A percentile compares a stretch with the other conserved stretches of the same genome.
Evolutionary conservation across 2,329 filamentous ascomycete species (phyloP).

Genomic region (Stachybotrys chlorohalonatus): DNA sequence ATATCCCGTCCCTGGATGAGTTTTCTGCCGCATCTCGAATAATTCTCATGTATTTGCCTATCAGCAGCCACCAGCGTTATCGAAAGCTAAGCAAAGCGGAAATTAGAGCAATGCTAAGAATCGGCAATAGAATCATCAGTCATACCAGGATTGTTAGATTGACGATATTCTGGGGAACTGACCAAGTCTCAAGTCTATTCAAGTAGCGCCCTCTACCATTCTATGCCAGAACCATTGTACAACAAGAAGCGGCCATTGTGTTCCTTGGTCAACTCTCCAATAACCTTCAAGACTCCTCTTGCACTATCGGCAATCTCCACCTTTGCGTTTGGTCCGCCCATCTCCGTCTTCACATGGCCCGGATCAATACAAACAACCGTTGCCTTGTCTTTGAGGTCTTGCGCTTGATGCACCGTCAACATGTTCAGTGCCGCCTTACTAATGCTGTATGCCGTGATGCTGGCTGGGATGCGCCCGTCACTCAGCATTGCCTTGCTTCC

Average conservation of each 20-base stretch:
- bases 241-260: neutral
- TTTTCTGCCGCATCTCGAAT: too few species aligned
- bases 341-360: neutral
- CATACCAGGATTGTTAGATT: too few species aligned
- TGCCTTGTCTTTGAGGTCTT: neutral
- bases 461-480: neutral
- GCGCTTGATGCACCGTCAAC: neutral
- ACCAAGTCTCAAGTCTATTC: too few species aligned
- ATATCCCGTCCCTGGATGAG: too few species aligned
- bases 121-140: too few species aligned
- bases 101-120: too few species aligned
- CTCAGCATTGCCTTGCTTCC: neutral
- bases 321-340: neutral
- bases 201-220: neutral
- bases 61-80: too few species aligned
- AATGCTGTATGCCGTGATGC: neutral
- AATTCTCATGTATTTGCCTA: too few species aligned
- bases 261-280: neutral
- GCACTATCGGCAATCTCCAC: neutral
- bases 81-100: too few species aligned
- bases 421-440: neutral
- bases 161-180: too few species aligned
- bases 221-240: neutral
- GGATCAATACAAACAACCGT: neutral
- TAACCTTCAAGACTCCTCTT: neutral